Evolutionary conservation across 1,139 yeast genomes (phyloP), one percentile per base, ranked within the genome.

Genomic region (Hemisphaericaspora xylofermentans): DNA sequence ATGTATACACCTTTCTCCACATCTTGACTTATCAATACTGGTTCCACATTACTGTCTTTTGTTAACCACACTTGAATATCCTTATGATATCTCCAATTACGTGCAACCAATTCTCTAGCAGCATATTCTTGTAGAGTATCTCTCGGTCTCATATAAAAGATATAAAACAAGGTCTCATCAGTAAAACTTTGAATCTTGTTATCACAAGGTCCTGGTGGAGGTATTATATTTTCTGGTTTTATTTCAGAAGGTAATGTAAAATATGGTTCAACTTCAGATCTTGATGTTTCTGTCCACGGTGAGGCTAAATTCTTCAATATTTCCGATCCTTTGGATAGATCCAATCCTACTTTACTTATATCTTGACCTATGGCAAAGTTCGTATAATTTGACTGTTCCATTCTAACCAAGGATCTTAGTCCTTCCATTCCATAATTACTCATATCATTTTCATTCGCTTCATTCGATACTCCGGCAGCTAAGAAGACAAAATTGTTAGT

Each of bases 81-180:
- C 64, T 91, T 93, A 64, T 94, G 98, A 57, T 88, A 94, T 50
- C 98, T 78, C 99, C 99, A 94, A 64, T 91, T 93, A 52, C 98
- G 76, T 46, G 83, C 83, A 55, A 81, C 82, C 54, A 94, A 76
- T 61, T 93, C 98, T 44, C 93, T 75, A 1, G 98, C 95, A 3
- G 96, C 95, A 44, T 88, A 77, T 61, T 94, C 98, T 62, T 94
- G 99, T 62, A 93, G 71, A 4, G 89, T 82, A 57, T 94, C 97
- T 45, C 93, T 80, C 6, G 98, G 96, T 71, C 84, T 88, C 54
- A 95, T 87, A 65, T 94, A 94, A 61, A 94, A 94, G 25, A 94
- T 84, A 63, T 86, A 93, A 60, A 94, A 94, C 40, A 94, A 71
- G 1, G 98, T 93, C 56, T 93, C 98, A 56, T 93, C 98, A 34